Base-by-base conservation (phyloP, 306 rosid genomes). In the Benincasa hispida region DNA sequence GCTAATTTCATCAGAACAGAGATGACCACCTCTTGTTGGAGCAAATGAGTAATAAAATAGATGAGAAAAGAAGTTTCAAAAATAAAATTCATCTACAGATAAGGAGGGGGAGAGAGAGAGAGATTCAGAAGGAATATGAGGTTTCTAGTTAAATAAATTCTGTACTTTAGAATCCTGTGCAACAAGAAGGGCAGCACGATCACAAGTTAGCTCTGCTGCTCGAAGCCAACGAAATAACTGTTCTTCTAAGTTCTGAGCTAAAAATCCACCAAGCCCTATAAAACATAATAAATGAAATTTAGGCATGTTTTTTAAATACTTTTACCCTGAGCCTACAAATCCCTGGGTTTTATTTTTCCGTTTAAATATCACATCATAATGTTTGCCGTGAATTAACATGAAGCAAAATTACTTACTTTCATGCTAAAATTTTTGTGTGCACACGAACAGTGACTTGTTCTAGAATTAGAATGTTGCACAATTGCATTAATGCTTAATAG, bases 1-100 rank as follows among this genome's bases (percentile, higher is more conserved):
- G 99, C 95, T 85, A 94, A 74, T 87, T 94, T 94, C 99, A 94
- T 94, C 86, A 94, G 96, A 75, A 92, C 96, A 70, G 99, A 94
- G 84, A 94, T 78, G 89, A 92, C 99, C 45, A 90, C 91, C 99
- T 94, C 86, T 94, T 92, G 97, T 89, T 70, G 89, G 87, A 79
- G 81, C 78, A 78, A 61, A 81, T 68, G 85, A 65, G 17, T 68
- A 82, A 76, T 63, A 81, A 82, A 72, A 78, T 74, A 74, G 78
- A 73, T 75, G 76, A 76, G 70, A 75, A 39, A 79, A 66, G 17
- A 34, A 69, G 22, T 69, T n/a, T 68, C 3, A 47, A 67, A 63
- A 35, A 61, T 18, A 65, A 67, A 67, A 32, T 1, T 48, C 39
- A 42, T 45, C 17, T 14, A 42, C 13, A n/a, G 28, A 70, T 24